Evolutionary conservation across 2,329 filamentous ascomycete species (phyloP), one percentile per base, ranked within the genome.

Genomic region (Diaporthe vaccinii): DNA sequence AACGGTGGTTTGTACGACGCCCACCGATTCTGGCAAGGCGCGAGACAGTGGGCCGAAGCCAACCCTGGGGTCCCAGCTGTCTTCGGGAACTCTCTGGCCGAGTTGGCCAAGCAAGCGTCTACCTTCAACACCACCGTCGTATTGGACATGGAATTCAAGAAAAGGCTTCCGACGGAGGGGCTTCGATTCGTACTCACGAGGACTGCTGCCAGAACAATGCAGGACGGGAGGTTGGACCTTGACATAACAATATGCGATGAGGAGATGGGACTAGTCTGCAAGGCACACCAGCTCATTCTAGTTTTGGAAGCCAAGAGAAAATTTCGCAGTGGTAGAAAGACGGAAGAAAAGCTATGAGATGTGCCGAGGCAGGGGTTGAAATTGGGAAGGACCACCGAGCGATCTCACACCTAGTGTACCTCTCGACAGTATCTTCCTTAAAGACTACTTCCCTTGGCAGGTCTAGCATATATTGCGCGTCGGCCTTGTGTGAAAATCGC

Each of bases 111-210:
- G 71, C n/a, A 78, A 39, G 65, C 76, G 3, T 14, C 72, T 1
- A 74, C 73, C 9, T 77, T 71, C 22, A 80, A 80, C 51, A 69
- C 72, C 5, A 82, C 79, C 0, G 67, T 79, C 14, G 78, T 77
- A 1, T 31, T 82, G 20, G 79, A 82, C 53, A 77, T 83, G 10
- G 78, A 80, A 69, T 82, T 80, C 70, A 82, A 79, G 68, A 31
- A 76, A 20, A 73, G 76, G 25, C 31, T 82, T 1, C 79, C 81
- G 0, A 69, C 74, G 0, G 77, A 79, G 10, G 79, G 78, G 0
- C n/a, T 79, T 12, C 77, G 76, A 22, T 81, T 75, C 51, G 44
- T 78, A 2, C n/a, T 58, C 2, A 36, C 12, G 17, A 34, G 55
- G 17, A 58, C 55, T 22, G 55, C 31, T 8, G 31, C 55, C 20